A percentile compares a stretch with the other conserved stretches of the same genome.
Evolutionary conservation across 768 basidiomycete species (phyloP).

Genomic region (Amanita phalloides): DNA sequence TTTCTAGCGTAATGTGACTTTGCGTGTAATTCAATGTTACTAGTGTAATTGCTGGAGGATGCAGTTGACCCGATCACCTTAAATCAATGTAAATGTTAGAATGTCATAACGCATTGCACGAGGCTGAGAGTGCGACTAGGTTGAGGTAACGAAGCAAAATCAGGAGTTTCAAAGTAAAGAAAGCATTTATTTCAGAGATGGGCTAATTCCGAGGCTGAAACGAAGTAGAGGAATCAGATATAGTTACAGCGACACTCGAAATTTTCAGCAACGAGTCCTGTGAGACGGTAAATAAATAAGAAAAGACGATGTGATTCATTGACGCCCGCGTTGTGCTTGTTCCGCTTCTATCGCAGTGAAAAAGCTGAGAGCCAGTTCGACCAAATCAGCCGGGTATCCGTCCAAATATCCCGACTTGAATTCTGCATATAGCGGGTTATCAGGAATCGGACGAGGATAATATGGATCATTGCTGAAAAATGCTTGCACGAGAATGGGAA

Average conservation of each 20-base stretch:
- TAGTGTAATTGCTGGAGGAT: too few relatives aligned
- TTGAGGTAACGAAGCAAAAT: too few relatives aligned
- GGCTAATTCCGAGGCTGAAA: too few relatives aligned
- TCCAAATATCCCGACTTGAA: conserved; percentile 15
- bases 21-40: too few relatives aligned
- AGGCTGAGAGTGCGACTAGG: too few relatives aligned
- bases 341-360: conserved; percentile 12
- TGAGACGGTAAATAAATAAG: neutral
- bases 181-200: too few relatives aligned
- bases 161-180: too few relatives aligned
- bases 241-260: neutral
- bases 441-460: conserved; percentile 17
- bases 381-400: conserved; percentile 10
- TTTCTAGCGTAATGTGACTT: too few relatives aligned
- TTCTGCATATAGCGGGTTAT: conserved; percentile 12
- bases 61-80: too few relatives aligned
- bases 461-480: conserved; percentile 21
- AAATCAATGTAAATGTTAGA: too few relatives aligned
- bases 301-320: neutral
- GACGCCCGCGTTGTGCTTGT: conserved; percentile 5
- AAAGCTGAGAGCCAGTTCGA: conserved; percentile 9
- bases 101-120: too few relatives aligned
- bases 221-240: neutral
- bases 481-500: conserved; percentile 14
- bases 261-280: neutral